Evolutionary conservation across 352 stramenopile species (phyloP).

Genomic region (Phytophthora fragariae): DNA sequence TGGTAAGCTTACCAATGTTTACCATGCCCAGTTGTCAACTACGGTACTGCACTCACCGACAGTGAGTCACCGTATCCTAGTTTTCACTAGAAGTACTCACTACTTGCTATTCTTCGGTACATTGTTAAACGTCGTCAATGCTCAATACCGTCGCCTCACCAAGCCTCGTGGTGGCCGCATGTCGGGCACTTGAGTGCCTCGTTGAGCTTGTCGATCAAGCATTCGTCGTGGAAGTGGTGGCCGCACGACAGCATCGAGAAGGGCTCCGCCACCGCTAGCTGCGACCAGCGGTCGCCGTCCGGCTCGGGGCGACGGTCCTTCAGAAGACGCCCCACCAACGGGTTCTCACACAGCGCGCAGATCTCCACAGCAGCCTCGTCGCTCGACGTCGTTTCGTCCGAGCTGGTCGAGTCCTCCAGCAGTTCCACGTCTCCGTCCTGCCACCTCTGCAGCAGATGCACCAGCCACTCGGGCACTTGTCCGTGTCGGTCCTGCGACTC

Average conservation of each 20-base stretch:
- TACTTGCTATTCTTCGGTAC: not conserved
- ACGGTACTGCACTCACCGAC: not conserved
- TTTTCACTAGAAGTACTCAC: too few species aligned
- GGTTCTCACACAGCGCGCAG: constrained; percentile 31
- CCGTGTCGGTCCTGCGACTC: constrained; percentile 17
- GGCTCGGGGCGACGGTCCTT: not conserved
- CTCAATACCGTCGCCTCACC: constrained; percentile 15
- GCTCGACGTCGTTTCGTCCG: constrained; percentile 22
- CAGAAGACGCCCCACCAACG: constrained; percentile 18
- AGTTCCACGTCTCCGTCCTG: constrained; percentile 32
- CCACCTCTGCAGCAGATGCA: constrained; percentile 35
- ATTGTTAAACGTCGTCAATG: not conserved
- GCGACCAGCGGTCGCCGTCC: constrained; percentile 18
- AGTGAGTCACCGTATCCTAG: too few species aligned
- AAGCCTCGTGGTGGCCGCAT: constrained; percentile 42
- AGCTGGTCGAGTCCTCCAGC: constrained; percentile 22
- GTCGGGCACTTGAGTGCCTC: constrained; percentile 59
- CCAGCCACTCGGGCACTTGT: constrained; percentile 26
- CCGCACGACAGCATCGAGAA: constrained; percentile 61
- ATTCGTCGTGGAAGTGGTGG: constrained; percentile 79
- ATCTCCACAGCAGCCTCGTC: constrained; percentile 22
- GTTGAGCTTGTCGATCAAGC: constrained; percentile 68
- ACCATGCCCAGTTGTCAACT: too few species aligned
- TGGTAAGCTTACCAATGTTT: too few species aligned
- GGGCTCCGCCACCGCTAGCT: constrained; percentile 25